Conservation (phyloP, 2,329 filamentous ascomycete genomes). For the Amauroascus niger region DNA sequence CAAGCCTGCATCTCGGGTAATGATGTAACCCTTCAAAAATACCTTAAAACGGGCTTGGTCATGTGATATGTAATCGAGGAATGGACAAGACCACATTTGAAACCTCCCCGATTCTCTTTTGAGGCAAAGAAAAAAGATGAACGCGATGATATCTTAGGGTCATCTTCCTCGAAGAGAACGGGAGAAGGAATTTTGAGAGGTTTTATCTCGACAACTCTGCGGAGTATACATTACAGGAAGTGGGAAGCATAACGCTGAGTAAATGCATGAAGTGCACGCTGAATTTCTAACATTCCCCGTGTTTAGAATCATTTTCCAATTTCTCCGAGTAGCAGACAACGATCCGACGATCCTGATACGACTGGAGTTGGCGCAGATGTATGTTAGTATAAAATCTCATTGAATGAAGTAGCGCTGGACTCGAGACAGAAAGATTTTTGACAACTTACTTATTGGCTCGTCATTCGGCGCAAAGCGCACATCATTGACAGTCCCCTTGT, state of each 20-base stretch:
- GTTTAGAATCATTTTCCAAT: constrained; percentile 50
- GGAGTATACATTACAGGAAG: neutral
- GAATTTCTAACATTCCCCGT: neutral
- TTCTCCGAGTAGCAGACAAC: constrained; percentile 74
- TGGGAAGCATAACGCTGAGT: neutral
- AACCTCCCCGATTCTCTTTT: too few relatives aligned
- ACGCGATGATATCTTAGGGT: neutral
- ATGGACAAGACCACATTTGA: too few relatives aligned
- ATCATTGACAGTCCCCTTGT: constrained; percentile 91
- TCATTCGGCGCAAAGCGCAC: constrained; percentile 78
- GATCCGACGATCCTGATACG: constrained; percentile 81
- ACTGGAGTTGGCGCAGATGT: constrained; percentile 44
- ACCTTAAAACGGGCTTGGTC: too few relatives aligned
- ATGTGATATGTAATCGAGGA: too few relatives aligned
- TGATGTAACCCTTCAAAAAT: too few relatives aligned
- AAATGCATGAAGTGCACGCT: neutral
- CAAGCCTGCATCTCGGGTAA: too few relatives aligned
- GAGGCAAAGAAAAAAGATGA: neutral
- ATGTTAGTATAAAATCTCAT: too few relatives aligned
- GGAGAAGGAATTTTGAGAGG: neutral
- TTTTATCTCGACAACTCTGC: neutral
- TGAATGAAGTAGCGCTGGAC: neutral
- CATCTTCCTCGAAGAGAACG: neutral
- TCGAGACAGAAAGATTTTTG: neutral
- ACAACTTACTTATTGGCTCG: constrained; percentile 76